These are phyloP conservation scores for Nakazawaea peltata DNA, from an alignment of 805 yeast species.

Conservation along the genomic window DNA sequence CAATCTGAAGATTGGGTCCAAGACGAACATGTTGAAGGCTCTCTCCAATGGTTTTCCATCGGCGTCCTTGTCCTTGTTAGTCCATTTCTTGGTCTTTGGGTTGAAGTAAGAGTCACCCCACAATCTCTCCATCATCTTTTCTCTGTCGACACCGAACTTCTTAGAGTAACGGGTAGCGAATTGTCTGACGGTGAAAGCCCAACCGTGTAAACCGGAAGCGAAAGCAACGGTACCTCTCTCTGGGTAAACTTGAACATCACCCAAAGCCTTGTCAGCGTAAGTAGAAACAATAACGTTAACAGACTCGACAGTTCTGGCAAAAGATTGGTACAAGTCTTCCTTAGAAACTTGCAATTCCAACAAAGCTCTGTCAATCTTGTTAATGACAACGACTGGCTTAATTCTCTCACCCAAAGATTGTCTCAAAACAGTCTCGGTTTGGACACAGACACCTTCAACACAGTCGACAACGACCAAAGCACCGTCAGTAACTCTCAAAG, in stretches of 20 bases:
- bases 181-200: constrained; percentile 99
- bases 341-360: constrained; percentile 97
- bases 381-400: constrained; percentile 96
- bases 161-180: constrained; percentile 96
- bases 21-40: constrained; percentile 98
- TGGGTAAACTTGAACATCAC: constrained; percentile 99
- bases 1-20: constrained; percentile 98
- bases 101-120: constrained; percentile 99
- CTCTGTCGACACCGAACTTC: constrained; percentile 98
- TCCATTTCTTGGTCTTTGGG: constrained; percentile 99
- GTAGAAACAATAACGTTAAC: constrained; percentile 97
- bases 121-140: constrained; percentile 97
- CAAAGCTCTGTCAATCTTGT: constrained; percentile 99
- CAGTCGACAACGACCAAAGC: constrained; percentile 98
- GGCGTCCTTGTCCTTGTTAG: constrained; percentile 92
- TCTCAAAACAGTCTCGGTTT: constrained; percentile 98
- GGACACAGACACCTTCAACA: constrained; percentile 99
- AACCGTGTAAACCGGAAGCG: constrained; percentile 99
- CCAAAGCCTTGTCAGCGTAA: constrained; percentile 81
- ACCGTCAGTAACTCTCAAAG: constrained; percentile 99
- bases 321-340: constrained; percentile 98
- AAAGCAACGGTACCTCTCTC: constrained; percentile 98
- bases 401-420: constrained; percentile 99
- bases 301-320: constrained; percentile 98
- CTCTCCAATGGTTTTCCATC: constrained; percentile 94